Evolutionary conservation across 2,329 filamentous ascomycete species (phyloP).

Genomic region (Cladophialophora chaetospira): DNA sequence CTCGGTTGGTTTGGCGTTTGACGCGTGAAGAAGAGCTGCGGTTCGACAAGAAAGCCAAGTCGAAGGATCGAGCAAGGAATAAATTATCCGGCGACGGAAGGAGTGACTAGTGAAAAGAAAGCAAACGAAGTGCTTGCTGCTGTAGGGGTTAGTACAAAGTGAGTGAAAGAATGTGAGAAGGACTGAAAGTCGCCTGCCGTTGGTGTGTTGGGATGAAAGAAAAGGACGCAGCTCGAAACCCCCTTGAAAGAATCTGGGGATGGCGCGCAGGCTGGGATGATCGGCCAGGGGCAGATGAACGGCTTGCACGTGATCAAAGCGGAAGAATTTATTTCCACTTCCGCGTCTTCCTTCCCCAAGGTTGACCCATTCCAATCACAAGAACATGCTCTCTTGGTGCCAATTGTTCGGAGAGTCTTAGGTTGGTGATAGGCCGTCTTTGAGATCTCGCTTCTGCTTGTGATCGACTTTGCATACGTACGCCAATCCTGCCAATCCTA

Average conservation of each 20-base stretch:
- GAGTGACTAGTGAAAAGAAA: conserved; percentile 17
- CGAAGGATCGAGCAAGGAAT: conserved; percentile 14
- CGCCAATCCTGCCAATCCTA: too few species aligned
- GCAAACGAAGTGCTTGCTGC: conserved; percentile 2
- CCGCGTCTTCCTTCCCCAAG: not conserved
- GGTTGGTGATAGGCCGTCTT: too few species aligned
- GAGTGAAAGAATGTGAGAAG: conserved; percentile 9
- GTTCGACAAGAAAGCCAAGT: not conserved
- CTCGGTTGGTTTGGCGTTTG: conserved; percentile 2
- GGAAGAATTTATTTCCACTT: conserved; percentile 11
- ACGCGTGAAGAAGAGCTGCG: conserved; percentile 7
- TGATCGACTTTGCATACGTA: not conserved
- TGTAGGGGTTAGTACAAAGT: conserved; percentile 13
- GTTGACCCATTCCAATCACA: too few species aligned
- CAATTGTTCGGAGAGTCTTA: too few species aligned
- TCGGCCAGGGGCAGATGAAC: conserved; percentile 1
- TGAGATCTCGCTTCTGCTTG: too few species aligned
- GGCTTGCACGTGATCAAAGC: not conserved
- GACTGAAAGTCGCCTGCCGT: conserved; percentile 5
- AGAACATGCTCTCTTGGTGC: too few species aligned
- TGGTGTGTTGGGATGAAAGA: too few species aligned
- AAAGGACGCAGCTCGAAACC: too few species aligned
- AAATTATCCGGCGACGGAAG: conserved; percentile 1
- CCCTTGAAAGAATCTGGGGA: conserved; percentile 8
- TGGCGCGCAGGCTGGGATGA: conserved; percentile 1